phyloP scores from a whole-genome alignment of 2,329 filamentous ascomycete genomes.

The Colletotrichum sp. region DNA sequence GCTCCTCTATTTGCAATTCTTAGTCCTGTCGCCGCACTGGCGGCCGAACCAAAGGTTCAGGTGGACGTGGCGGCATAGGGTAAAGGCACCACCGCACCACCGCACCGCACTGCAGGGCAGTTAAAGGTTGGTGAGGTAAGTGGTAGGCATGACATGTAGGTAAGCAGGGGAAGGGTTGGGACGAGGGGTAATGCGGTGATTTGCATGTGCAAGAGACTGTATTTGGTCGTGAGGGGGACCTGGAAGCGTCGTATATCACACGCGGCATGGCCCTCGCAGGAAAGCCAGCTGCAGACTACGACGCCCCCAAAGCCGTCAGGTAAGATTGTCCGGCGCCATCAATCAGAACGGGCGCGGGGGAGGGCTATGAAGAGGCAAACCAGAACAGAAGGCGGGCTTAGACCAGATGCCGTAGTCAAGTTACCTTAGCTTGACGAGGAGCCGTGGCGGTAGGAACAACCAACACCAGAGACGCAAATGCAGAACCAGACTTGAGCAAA shows the following conservation, averaged over 20 bases:
- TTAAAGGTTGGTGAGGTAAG: neutral
- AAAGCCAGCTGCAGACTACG: neutral
- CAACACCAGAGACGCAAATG: neutral
- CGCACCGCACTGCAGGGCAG: neutral
- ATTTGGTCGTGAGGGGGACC: neutral
- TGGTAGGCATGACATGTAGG: neutral
- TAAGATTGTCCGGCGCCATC: neutral
- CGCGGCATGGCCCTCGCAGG: neutral
- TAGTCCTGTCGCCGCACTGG: slow-evolving; percentile 7
- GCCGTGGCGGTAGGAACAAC: neutral
- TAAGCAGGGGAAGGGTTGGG: slow-evolving; percentile 3
- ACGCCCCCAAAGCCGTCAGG: neutral
- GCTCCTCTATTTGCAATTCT: neutral
- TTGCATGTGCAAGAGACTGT: slow-evolving; percentile 19
- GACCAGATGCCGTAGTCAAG: neutral
- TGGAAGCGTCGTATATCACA: slow-evolving; percentile 6
- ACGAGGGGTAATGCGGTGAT: slow-evolving; percentile 9
- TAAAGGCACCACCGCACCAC: neutral
- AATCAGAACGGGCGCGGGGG: neutral
- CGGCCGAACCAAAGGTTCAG: slow-evolving; percentile 7
- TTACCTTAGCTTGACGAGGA: neutral
- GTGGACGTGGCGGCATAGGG: neutral
- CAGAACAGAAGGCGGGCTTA: neutral
- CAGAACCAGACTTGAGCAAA: neutral
- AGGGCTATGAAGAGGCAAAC: neutral